phyloP scores from a whole-genome alignment of 805 yeast species.

The Yarrowia alimentaria region DNA sequence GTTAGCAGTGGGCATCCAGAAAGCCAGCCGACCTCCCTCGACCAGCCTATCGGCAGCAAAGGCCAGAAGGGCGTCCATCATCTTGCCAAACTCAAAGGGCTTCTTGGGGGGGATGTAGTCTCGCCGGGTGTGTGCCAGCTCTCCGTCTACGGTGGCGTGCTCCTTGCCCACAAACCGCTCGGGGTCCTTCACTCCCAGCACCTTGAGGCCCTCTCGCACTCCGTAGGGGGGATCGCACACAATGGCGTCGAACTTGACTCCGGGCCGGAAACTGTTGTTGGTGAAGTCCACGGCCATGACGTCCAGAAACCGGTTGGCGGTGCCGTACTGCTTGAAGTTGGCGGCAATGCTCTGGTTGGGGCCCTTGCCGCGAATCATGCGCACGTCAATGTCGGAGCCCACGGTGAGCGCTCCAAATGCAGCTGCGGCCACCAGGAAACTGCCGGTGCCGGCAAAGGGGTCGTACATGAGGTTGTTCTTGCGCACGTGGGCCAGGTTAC shows the following conservation, averaged over 20 bases:
- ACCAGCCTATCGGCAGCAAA: constrained; percentile 74
- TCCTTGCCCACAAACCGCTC: too few species aligned
- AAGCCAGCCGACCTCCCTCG: constrained; percentile 75
- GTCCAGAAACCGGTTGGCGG: constrained; percentile 60
- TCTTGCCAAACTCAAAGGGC: constrained; percentile 74
- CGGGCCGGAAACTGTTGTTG: constrained; percentile 70
- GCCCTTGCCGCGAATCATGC: constrained; percentile 70
- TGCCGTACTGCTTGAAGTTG: constrained; percentile 75
- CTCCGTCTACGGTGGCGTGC: constrained; percentile 83
- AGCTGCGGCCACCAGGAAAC: constrained; percentile 85
- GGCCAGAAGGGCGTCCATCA: constrained; percentile 72
- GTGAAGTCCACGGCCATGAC: constrained; percentile 92
- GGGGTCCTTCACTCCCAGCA: constrained; percentile 88
- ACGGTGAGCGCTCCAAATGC: constrained; percentile 74
- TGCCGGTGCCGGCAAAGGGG: constrained; percentile 97
- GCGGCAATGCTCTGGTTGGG: constrained; percentile 50
- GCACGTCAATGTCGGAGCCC: constrained; percentile 90
- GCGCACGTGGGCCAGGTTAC: constrained; percentile 77
- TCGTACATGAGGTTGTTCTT: constrained; percentile 73
- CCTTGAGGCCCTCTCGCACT: constrained; percentile 91
- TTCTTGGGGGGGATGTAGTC: constrained; percentile 93
- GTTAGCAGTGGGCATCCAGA: constrained; percentile 98
- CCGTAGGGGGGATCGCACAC: constrained; percentile 98
- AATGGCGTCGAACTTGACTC: constrained; percentile 69
- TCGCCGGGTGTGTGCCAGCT: constrained; percentile 67